phyloP scores from a whole-genome alignment of 2,329 filamentous ascomycete genomes.

The Colletotrichum viniferum region DNA sequence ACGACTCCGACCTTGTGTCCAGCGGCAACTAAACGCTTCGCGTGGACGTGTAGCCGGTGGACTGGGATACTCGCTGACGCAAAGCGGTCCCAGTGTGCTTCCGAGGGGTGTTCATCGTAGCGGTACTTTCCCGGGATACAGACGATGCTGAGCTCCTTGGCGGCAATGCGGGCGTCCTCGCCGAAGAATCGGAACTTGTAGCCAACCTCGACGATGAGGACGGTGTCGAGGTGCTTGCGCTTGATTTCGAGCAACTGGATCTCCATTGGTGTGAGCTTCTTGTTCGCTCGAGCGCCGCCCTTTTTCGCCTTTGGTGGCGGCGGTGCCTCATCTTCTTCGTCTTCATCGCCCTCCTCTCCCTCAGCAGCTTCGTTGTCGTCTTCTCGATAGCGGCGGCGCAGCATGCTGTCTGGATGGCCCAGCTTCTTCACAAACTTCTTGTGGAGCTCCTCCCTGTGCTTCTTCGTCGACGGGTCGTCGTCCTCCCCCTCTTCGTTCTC shows the following conservation, averaged over 20 bases:
- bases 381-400: constrained; percentile 63
- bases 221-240: constrained; percentile 83
- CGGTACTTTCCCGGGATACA: constrained; percentile 95
- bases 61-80: constrained; percentile 96
- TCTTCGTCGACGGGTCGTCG: constrained; percentile 54
- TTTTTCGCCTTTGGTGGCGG: constrained; percentile 67
- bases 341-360: constrained; percentile 62
- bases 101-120: constrained; percentile 92
- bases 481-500: constrained; percentile 46
- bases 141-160: constrained; percentile 90
- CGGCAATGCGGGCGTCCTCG: constrained; percentile 87
- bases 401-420: constrained; percentile 81
- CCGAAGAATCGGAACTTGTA: constrained; percentile 99
- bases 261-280: constrained; percentile 94
- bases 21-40: constrained; percentile 88
- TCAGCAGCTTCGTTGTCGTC: constrained; percentile 58
- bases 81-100: constrained; percentile 90
- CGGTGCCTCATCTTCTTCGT: constrained; percentile 56
- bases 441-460: constrained; percentile 75
- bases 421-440: constrained; percentile 88
- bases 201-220: constrained; percentile 92
- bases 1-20: constrained; percentile 97
- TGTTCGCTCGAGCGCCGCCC: constrained; percentile 48
- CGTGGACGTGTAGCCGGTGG: constrained; percentile 88
- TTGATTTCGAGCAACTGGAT: constrained; percentile 95